These are phyloP conservation scores for Caryocar brasiliense DNA, from an alignment of 441 rosid genomes.

Conservation along the genomic window DNA sequence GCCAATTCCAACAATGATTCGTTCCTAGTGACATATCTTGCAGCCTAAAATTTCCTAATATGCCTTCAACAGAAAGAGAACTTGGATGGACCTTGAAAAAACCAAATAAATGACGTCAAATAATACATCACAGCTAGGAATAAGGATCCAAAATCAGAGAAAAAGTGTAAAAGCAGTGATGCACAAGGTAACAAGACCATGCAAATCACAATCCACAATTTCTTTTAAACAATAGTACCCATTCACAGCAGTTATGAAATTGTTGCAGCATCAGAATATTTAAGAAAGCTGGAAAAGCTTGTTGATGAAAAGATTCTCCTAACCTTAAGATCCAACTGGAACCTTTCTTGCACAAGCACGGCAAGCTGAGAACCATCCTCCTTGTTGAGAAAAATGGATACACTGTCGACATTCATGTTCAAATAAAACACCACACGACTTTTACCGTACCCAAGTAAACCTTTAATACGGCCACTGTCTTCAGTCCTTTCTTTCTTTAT, in stretches of 20 bases:
- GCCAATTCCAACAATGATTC: slow-evolving; percentile 85
- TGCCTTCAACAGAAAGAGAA: slow-evolving; percentile 87
- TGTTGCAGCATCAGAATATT: no score
- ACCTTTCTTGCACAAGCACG: slow-evolving; percentile 90
- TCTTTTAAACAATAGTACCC: no score
- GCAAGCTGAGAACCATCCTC: slow-evolving; percentile 99
- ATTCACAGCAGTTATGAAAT: no score
- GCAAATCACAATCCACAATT: no score
- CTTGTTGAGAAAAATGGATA: slow-evolving; percentile 82
- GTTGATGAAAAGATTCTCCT: slow-evolving; percentile 11
- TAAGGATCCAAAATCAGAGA: not conserved
- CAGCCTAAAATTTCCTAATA: slow-evolving; percentile 92
- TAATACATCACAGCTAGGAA: not conserved
- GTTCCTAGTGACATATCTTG: slow-evolving; percentile 83
- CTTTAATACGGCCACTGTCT: slow-evolving; percentile 67
- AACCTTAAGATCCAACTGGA: slow-evolving; percentile 88
- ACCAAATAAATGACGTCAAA: slow-evolving; percentile 16
- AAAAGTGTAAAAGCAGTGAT: slow-evolving; percentile 1
- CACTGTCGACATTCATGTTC: slow-evolving; percentile 85
- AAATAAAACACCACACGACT: slow-evolving; percentile 86
- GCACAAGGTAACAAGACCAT: not conserved
- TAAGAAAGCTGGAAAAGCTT: not conserved
- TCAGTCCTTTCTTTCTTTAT: slow-evolving; percentile 57
- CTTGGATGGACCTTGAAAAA: slow-evolving; percentile 76
- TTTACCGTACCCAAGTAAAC: slow-evolving; percentile 93